Evolutionary conservation across 2,329 filamentous ascomycete genomes (phyloP), one percentile per base, ranked within the genome.

Genomic region (Fusarium armeniacum): DNA sequence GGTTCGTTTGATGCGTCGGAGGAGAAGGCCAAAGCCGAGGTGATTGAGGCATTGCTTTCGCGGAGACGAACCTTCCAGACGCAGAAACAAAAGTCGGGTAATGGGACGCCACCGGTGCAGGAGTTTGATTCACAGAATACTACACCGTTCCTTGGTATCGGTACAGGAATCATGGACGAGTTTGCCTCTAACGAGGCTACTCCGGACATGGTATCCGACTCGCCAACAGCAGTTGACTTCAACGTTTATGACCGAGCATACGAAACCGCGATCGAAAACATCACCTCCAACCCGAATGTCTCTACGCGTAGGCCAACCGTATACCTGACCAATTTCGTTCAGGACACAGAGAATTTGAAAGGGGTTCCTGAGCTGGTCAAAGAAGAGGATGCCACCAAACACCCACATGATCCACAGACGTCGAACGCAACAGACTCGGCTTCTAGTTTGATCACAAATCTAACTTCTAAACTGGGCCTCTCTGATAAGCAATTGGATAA

Each of bases 241-340:
- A 90, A 96, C 76, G 91, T 98, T 61, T 98, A 97, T 78, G 93
- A 97, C 78, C 89, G 87, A 1, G 95, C 95, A 1, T 98, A 97
- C 77, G 89, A 93, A 75, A 76, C 77, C 22, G 88, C 92, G 65
- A 93, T 98, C 80, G 87, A 96, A 30, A 87, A 90, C 18, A 95
- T 98, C 73, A 81, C 79, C 71, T 75, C 81, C 30, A 41, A 64
- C 18, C 70, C 69, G 33, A 82, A 79, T 62, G 77, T 66, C 33
- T 20, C 81, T 26, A 76, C 79, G 18, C 75, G 80, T 46, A 77
- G 78, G 53, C 81, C 83, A 16, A 79, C 81, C 16, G 78, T 87
- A 51, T 88, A 85, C 69, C 76, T 85, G 63, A 87, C 83, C 47
- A 81, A 80, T 46, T 81, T 84, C 49, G 81, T 87, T 46, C 81